These are phyloP conservation scores for Simplicillium aogashimaense DNA, from an alignment of 2,329 filamentous ascomycete species.

Conservation along the genomic window DNA sequence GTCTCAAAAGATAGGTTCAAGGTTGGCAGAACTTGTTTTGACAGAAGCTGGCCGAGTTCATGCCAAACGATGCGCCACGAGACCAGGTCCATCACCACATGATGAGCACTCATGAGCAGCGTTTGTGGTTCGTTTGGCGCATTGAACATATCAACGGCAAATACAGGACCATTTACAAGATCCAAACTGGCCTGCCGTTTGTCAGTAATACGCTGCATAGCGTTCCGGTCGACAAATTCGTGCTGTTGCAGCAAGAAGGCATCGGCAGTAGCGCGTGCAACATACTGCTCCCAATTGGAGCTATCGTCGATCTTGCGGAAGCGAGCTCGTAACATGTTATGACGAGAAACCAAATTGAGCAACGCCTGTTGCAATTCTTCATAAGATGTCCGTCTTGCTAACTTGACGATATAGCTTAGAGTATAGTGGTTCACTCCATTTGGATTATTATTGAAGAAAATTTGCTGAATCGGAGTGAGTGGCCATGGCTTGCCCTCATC, in stretches of 20 bases:
- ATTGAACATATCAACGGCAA: conserved; percentile 10
- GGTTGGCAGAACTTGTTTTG: conserved; percentile 5
- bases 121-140: conserved; percentile 12
- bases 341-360: neutral
- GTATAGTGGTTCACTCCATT: neutral
- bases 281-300: neutral
- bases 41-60: conserved; percentile 29
- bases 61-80: conserved; percentile 34
- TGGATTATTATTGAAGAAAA: neutral
- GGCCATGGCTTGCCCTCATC: neutral
- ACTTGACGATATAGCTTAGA: neutral
- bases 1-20: conserved; percentile 21
- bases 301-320: neutral
- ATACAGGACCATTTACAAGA: conserved; percentile 8
- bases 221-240: neutral
- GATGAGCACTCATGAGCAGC: conserved; percentile 24
- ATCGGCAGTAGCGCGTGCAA: neutral
- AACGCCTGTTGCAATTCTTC: neutral
- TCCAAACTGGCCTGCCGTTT: neutral
- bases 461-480: neutral
- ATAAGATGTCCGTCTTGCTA: neutral
- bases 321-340: neutral
- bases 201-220: neutral
- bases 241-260: neutral
- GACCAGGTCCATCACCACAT: conserved; percentile 32